Evolutionary conservation across 2,329 filamentous ascomycete genomes (phyloP).

Genomic region (Colletotrichum siamense): DNA sequence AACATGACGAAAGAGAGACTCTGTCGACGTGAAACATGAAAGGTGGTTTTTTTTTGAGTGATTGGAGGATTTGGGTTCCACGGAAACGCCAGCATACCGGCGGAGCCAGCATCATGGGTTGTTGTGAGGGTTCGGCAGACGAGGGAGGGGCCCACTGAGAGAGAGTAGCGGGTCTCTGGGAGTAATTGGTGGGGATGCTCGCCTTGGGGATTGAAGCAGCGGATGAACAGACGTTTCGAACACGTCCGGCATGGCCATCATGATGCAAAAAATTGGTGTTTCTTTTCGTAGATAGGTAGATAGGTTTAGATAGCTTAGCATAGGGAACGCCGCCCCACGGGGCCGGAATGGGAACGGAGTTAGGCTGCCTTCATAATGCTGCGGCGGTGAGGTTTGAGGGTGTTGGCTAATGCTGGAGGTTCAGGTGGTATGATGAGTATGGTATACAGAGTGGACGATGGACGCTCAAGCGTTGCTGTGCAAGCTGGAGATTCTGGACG

Average conservation of each 20-base stretch:
- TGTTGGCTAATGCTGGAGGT: neutral
- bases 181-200: neutral
- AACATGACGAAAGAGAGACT: constrained; percentile 11
- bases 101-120: constrained; percentile 13
- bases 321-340: constrained; percentile 13
- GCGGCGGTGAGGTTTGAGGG: neutral
- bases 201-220: neutral
- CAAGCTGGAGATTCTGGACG: too few relatives aligned
- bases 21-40: neutral
- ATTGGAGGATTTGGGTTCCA: neutral
- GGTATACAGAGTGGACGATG: too few relatives aligned
- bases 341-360: constrained; percentile 1
- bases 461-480: too few relatives aligned
- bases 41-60: neutral
- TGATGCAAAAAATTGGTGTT: constrained; percentile 11
- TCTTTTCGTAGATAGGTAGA: constrained; percentile 20
- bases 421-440: too few relatives aligned
- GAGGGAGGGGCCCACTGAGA: neutral
- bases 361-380: neutral
- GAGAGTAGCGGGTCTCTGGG: neutral
- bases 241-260: constrained; percentile 4
- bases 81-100: neutral
- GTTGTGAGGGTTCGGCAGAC: neutral
- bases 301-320: constrained; percentile 23
- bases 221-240: neutral